Percentiles rank a stretch among this genome's conserved stretches.
phyloP scores from a whole-genome alignment of 768 basidiomycete species.

The Leccinum pellstonianum region DNA sequence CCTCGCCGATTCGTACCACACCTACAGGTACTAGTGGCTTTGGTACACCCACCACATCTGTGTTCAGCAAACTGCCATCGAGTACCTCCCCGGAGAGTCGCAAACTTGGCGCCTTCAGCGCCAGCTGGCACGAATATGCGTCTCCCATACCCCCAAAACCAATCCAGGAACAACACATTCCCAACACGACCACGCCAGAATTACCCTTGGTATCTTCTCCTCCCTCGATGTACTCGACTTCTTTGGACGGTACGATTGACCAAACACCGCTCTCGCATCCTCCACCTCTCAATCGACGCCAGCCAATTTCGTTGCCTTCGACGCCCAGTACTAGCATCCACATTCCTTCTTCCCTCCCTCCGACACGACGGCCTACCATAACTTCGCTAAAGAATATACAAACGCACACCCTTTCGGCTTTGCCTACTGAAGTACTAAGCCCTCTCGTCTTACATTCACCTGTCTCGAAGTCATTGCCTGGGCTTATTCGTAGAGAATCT shows the following conservation, averaged over 20 bases:
- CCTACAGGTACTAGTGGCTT: not conserved
- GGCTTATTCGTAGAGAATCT: constrained; percentile 25
- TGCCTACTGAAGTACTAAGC: constrained; percentile 31
- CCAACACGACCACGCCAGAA: not conserved
- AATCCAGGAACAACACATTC: not conserved
- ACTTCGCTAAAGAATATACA: constrained; percentile 27
- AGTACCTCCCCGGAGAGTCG: not conserved
- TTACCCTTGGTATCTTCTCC: constrained; percentile 16
- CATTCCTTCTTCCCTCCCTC: constrained; percentile 15
- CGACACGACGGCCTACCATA: constrained; percentile 21
- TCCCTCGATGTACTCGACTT: constrained; percentile 11
- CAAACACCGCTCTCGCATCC: constrained; percentile 23
- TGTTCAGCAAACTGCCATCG: not conserved
- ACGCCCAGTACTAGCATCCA: constrained; percentile 28
- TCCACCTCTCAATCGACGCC: constrained; percentile 28
- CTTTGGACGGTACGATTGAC: constrained; percentile 4
- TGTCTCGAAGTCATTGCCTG: constrained; percentile 14
- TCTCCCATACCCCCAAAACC: constrained; percentile 1
- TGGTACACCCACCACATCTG: not conserved
- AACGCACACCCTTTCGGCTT: constrained; percentile 20
- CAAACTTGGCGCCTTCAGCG: not conserved
- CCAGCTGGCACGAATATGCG: not conserved
- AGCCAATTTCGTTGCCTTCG: constrained; percentile 35
- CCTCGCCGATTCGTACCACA: not conserved
- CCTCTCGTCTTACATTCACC: constrained; percentile 32